phyloP scores from a whole-genome alignment of 2,329 filamentous ascomycete species.

The Cladosporium sp. region DNA sequence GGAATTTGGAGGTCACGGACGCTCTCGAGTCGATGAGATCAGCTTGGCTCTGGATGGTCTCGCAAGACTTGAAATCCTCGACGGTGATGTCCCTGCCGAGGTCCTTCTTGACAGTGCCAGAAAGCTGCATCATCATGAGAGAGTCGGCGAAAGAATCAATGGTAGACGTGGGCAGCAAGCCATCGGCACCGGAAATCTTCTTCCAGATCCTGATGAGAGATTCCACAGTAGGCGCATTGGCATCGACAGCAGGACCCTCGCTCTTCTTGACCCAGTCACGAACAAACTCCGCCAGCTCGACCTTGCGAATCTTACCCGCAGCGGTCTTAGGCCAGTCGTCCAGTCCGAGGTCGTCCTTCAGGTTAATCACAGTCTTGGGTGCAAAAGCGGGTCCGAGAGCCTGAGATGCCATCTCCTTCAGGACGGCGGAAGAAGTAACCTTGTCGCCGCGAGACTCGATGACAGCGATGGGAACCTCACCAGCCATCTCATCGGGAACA shows the following conservation, averaged over 20 bases:
- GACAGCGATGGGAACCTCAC: slow-evolving; percentile 46
- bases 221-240: slow-evolving; percentile 26
- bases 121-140: slow-evolving; percentile 33
- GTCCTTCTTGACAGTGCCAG: slow-evolving; percentile 29
- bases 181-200: slow-evolving; percentile 27
- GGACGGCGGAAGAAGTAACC: slow-evolving; percentile 29
- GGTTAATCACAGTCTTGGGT: slow-evolving; percentile 38
- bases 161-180: slow-evolving; percentile 19
- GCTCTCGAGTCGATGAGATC: slow-evolving; percentile 27
- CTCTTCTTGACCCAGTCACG: slow-evolving; percentile 26
- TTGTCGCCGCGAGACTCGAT: slow-evolving; percentile 32
- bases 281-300: slow-evolving; percentile 30
- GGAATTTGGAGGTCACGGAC: slow-evolving; percentile 15
- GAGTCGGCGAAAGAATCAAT: slow-evolving; percentile 30
- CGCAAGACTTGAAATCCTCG: slow-evolving; percentile 30
- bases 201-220: slow-evolving; percentile 29
- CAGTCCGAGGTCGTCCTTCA: slow-evolving; percentile 37
- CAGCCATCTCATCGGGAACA: slow-evolving; percentile 41
- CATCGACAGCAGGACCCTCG: slow-evolving; percentile 23
- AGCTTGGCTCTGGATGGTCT: slow-evolving; percentile 28
- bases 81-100: slow-evolving; percentile 29
- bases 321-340: slow-evolving; percentile 38
- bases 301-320: slow-evolving; percentile 44
- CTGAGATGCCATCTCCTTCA: slow-evolving; percentile 35
- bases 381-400: slow-evolving; percentile 38